A percentile compares a stretch with the other conserved stretches of the same genome.
Evolutionary conservation across 139 green algal genomes (phyloP).

Genomic region (Deuterostichococcus epilithicus): DNA sequence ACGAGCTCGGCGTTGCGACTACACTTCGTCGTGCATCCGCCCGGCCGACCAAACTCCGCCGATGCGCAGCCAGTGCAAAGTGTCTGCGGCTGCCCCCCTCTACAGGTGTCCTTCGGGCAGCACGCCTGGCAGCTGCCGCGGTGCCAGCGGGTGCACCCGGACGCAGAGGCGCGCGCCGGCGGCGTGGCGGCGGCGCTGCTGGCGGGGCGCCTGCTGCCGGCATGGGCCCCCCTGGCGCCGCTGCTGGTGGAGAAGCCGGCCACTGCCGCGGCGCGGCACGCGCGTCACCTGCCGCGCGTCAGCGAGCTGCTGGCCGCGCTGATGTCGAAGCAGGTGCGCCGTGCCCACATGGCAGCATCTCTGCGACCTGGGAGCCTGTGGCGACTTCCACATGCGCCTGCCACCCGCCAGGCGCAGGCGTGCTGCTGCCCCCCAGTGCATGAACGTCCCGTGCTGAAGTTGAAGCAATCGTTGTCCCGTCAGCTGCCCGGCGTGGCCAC

Average conservation of each 20-base stretch:
- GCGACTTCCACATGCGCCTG: too few relatives aligned
- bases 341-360: background rate
- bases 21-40: too few relatives aligned
- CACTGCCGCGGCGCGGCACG: constrained; percentile 42
- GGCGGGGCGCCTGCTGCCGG: constrained; percentile 59
- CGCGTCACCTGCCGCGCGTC: constrained; percentile 50
- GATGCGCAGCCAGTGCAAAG: too few relatives aligned
- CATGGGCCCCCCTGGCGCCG: constrained; percentile 1
- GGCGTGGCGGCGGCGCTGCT: constrained; percentile 85
- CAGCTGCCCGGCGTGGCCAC: too few relatives aligned
- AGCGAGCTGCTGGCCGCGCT: constrained; percentile 57
- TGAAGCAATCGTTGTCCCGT: too few relatives aligned
- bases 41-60: too few relatives aligned
- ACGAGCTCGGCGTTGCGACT: too few relatives aligned
- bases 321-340: background rate
- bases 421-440: too few relatives aligned
- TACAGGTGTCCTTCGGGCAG: constrained; percentile 49
- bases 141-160: constrained; percentile 28
- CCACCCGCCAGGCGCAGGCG: too few relatives aligned
- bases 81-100: too few relatives aligned
- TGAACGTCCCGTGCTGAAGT: too few relatives aligned
- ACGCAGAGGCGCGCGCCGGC: constrained; percentile 33
- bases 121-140: constrained; percentile 81
- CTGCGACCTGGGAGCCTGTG: too few relatives aligned
- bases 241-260: constrained; percentile 39